A percentile compares a stretch with the other conserved stretches of the same genome.
Evolutionary conservation across 176 grass and related monocot genomes (phyloP).

Genomic region (Phoenix dactylifera): DNA sequence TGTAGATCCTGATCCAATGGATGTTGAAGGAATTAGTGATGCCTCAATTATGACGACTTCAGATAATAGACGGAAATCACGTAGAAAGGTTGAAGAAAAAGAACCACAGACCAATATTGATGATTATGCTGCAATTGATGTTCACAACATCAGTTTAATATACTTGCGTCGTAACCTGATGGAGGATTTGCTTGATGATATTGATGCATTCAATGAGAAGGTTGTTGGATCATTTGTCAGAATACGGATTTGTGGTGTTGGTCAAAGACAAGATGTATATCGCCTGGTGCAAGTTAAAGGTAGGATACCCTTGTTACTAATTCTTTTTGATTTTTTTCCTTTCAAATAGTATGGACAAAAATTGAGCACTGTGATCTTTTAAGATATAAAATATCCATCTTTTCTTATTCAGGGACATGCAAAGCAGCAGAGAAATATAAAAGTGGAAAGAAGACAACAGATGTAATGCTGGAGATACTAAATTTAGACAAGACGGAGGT

Average conservation of each 20-base stretch:
- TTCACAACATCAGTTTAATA: conserved; percentile 85
- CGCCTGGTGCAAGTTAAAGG: conserved; percentile 95
- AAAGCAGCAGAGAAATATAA: conserved; percentile 74
- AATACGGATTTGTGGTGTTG: conserved; percentile 75
- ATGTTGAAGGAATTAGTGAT: conserved; percentile 74
- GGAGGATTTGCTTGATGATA: conserved; percentile 79
- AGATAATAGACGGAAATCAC: conserved; percentile 68
- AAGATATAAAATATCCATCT: conserved; percentile 2
- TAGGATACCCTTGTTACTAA: conserved; percentile 22
- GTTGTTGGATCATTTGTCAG: conserved; percentile 95
- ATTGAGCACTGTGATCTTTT: no score
- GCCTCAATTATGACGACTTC: conserved; percentile 45
- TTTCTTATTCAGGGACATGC: conserved; percentile 57
- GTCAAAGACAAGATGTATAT: conserved; percentile 90
- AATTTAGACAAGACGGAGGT: conserved; percentile 91
- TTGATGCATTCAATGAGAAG: conserved; percentile 57
- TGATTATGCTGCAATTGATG: conserved; percentile 93
- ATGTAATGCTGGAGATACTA: conserved; percentile 92
- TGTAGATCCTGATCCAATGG: conserved; percentile 73
- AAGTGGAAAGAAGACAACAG: conserved; percentile 84
- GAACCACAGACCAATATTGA: conserved; percentile 58
- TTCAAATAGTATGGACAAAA: no score
- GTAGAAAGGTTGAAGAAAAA: conserved; percentile 42
- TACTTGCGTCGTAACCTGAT: conserved; percentile 88
- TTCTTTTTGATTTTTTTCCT: no score